Evolutionary conservation across 78 protist genomes (phyloP).

Genomic region (Cyanophora paradoxa): DNA sequence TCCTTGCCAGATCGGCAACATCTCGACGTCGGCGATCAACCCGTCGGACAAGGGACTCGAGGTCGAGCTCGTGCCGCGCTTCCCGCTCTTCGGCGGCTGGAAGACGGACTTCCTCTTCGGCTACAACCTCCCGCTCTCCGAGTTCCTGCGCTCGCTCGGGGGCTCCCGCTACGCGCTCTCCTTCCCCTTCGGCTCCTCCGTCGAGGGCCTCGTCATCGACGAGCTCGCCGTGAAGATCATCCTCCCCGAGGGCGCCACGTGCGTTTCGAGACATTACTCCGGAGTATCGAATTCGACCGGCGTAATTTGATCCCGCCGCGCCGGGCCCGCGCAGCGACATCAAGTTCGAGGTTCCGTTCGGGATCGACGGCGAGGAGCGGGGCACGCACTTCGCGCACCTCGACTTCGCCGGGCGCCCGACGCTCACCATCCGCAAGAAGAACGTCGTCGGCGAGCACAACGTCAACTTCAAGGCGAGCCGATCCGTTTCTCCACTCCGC

Average conservation of each 20-base stretch:
- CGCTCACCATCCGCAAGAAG: constrained; percentile 4
- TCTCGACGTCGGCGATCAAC: constrained; percentile 57
- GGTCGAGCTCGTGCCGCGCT: constrained; percentile 52
- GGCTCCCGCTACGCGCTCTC: constrained; percentile 25
- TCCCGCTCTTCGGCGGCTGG: constrained; percentile 87
- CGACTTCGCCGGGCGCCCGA: constrained; percentile 63
- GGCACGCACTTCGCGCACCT: constrained; percentile 45
- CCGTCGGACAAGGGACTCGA: constrained; percentile 2
- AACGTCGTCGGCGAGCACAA: constrained; percentile 12
- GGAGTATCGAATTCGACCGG: not conserved
- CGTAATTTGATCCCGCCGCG: too few relatives aligned
- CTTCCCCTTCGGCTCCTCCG: constrained; percentile 30
- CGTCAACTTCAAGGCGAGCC: not conserved
- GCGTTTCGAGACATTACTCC: not conserved
- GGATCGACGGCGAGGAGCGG: constrained; percentile 4
- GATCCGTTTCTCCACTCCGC: too few relatives aligned
- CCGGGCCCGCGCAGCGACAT: constrained; percentile 26
- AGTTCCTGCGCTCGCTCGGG: constrained; percentile 25
- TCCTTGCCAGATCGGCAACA: too few relatives aligned
- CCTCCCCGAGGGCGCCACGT: constrained; percentile 76
- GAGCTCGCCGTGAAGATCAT: constrained; percentile 41
- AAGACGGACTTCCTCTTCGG: constrained; percentile 59
- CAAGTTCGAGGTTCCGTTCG: constrained; percentile 36
- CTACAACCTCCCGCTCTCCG: constrained; percentile 65
- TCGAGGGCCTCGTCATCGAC: constrained; percentile 42